Base-by-base conservation (phyloP, 306 rosid genomes). In the Medicago ruthenica region DNA sequence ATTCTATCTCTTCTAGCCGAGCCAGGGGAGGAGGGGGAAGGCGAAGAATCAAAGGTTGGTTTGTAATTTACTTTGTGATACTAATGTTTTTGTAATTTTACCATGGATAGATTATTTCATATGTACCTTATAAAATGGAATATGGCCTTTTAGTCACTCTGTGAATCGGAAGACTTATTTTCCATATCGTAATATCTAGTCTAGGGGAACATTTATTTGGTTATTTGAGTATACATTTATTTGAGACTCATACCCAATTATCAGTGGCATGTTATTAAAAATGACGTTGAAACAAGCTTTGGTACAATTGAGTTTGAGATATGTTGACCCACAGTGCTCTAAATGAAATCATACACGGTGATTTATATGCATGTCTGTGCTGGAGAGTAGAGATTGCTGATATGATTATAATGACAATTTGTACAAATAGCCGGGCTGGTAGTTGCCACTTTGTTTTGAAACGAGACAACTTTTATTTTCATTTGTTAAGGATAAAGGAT, bases 1-100 rank as follows among this genome's bases (percentile, higher is more conserved):
- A 84, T 93, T 76, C 73, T 93, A 70, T 88, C 97, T 67, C 93
- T 93, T 69, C 81, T 91, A 82, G 91, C 90, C 11, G 98, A 93
- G 79, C 90, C 92, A 4, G 90, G 85, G 59, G 96, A 14, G 66
- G 93, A 89, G 73, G 97, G 88, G 69, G 92, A 91, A 76, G 93
- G 84, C 11, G 92, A 89, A 74, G 96, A 93, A 71, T 85, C 92
- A 74, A 70, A 87, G 98, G 76, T 73, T 74, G 70, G 97, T 91
- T 84, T 81, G 96, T 88, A 73, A 85, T 61, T 78, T 60, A 64
- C 70, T 53, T 27, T 77, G 13, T 70, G 71, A 70, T 67, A 34
- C 54, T 45, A 3, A 34, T 58, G 36, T 17, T 36, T 75, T 40
- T 60, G 22, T 68, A 40, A 68, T 58, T 78, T 86, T 31, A 24